Conservation (phyloP, 805 yeast species). For the Candida sanyiensis region DNA sequence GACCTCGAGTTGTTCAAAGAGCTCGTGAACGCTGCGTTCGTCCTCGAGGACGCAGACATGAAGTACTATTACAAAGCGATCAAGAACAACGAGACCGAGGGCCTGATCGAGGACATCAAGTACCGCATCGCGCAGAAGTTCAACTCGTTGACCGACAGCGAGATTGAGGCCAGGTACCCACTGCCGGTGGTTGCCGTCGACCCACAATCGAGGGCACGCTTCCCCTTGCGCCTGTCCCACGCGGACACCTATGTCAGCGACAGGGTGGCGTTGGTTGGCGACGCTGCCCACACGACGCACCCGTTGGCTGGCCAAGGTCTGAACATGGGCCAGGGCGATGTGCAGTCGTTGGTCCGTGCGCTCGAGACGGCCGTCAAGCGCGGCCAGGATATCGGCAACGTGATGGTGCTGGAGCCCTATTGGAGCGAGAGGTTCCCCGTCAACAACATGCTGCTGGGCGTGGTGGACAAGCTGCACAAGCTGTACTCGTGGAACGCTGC, state of each 20-base stretch:
- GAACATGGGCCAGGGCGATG: conserved; percentile 96
- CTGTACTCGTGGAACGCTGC: conserved; percentile 66
- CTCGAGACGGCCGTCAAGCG: conserved; percentile 64
- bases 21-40: conserved; percentile 80
- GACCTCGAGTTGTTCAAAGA: conserved; percentile 58
- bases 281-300: conserved; percentile 96
- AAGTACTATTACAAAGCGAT: conserved; percentile 54
- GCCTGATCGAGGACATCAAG: conserved; percentile 58
- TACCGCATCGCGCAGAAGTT: conserved; percentile 56
- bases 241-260: conserved; percentile 85
- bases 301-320: conserved; percentile 98
- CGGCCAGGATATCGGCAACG: conserved; percentile 84
- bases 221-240: conserved; percentile 84
- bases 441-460: conserved; percentile 78
- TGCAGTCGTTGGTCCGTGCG: conserved; percentile 59
- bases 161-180: conserved; percentile 60
- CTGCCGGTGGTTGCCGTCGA: conserved; percentile 55
- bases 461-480: conserved; percentile 89
- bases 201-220: conserved; percentile 68
- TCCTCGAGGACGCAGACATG: conserved; percentile 73
- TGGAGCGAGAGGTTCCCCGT: conserved; percentile 76
- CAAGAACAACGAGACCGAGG: conserved; percentile 31
- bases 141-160: conserved; percentile 32
- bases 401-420: conserved; percentile 78
- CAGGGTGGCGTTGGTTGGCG: conserved; percentile 90